A percentile compares a stretch with the other conserved stretches of the same genome.
Evolutionary conservation across 768 basidiomycete genomes (phyloP).

Genomic region (Rhizopogon vulgaris): DNA sequence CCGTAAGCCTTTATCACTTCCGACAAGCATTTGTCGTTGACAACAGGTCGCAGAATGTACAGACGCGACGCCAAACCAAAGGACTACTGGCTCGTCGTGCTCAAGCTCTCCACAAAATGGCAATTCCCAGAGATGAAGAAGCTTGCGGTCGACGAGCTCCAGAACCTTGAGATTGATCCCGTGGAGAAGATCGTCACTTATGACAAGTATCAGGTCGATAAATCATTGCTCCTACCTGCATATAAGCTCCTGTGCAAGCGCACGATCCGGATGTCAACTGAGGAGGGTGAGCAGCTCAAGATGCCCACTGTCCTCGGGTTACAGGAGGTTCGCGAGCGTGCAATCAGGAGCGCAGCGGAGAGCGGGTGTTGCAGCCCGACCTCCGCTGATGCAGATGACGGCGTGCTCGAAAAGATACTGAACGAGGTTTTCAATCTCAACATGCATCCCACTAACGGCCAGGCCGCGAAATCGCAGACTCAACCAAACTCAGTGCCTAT

Average conservation of each 20-base stretch:
- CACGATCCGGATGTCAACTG: conserved; percentile 41
- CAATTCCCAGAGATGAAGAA: conserved; percentile 42
- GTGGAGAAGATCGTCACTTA: conserved; percentile 54
- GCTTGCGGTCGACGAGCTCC: conserved; percentile 51
- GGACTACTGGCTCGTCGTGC: conserved; percentile 48
- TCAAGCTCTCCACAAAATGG: conserved; percentile 52
- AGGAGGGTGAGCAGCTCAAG: conserved; percentile 52
- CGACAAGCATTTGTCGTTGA: not conserved
- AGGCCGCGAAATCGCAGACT: not conserved
- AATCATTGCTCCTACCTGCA: conserved; percentile 40
- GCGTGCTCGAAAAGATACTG: conserved; percentile 23
- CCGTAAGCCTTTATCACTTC: conserved; percentile 27
- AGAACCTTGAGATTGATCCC: conserved; percentile 37
- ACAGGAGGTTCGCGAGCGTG: conserved; percentile 47
- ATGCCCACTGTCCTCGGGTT: conserved; percentile 48
- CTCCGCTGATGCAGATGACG: conserved; percentile 19
- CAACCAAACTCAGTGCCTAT: not conserved
- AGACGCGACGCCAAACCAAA: conserved; percentile 39
- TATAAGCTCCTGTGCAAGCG: conserved; percentile 52
- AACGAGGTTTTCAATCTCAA: conserved; percentile 25
- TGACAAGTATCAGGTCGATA: conserved; percentile 44
- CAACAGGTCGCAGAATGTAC: conserved; percentile 40
- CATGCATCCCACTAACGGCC: not conserved
- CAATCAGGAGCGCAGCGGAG: conserved; percentile 27
- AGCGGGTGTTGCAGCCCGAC: conserved; percentile 24